phyloP scores from a whole-genome alignment of 2,329 filamentous ascomycete species.

The Aspergillus ustus region DNA sequence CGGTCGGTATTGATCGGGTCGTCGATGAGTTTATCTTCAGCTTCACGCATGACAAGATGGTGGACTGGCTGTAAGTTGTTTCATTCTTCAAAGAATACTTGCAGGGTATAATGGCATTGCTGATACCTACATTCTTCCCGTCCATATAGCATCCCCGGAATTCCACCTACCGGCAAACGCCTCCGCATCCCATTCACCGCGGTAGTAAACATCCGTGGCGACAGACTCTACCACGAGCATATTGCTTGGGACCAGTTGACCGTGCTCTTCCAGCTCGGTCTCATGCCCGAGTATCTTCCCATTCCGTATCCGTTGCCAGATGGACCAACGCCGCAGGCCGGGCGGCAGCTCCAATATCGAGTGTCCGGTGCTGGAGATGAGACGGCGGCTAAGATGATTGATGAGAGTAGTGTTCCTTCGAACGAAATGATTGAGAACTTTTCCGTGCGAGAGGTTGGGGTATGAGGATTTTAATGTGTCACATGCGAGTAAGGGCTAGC shows the following conservation, averaged over 20 bases:
- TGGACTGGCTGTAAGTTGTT: constrained; percentile 67
- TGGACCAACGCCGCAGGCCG: constrained; percentile 31
- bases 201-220: constrained; percentile 69
- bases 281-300: constrained; percentile 66
- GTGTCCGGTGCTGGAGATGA: constrained; percentile 64
- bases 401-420: constrained; percentile 44
- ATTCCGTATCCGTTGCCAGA: constrained; percentile 59
- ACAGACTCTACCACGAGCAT: constrained; percentile 71
- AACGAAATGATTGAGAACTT: constrained; percentile 57
- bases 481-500: no score
- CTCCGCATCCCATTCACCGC: constrained; percentile 64
- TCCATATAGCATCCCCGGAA: constrained; percentile 55
- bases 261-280: constrained; percentile 62
- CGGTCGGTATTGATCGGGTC: constrained; percentile 70
- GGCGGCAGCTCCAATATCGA: constrained; percentile 57
- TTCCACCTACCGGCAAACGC: constrained; percentile 58
- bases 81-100: not conserved
- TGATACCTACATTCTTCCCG: not conserved
- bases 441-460: no score
- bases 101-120: not conserved
- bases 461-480: no score
- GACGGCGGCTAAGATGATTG: constrained; percentile 55
- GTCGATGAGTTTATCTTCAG: constrained; percentile 71
- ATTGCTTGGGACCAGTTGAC: constrained; percentile 72
- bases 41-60: constrained; percentile 63